These are phyloP conservation scores for Lactarius psammicola DNA, from an alignment of 768 basidiomycete species.

Conservation along the genomic window DNA sequence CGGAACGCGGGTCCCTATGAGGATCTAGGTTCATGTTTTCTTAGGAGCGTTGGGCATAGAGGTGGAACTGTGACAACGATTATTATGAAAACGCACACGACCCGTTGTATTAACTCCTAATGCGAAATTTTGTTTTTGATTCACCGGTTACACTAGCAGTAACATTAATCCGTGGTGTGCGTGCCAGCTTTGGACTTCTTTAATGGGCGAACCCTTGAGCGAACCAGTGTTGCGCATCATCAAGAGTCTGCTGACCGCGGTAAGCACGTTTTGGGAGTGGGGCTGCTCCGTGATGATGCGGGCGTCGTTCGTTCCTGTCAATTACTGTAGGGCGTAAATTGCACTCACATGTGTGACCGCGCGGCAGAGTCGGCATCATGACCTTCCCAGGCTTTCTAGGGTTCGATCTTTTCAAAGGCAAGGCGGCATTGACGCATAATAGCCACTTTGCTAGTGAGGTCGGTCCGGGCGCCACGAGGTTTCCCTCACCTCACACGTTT, in stretches of 20 bases:
- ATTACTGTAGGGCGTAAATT: not conserved
- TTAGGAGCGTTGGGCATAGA: not conserved
- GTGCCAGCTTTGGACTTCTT: not conserved
- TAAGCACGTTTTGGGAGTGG: not conserved
- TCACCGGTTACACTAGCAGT: not conserved
- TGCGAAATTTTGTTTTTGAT: not conserved
- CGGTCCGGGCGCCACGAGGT: not conserved
- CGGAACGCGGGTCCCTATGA: not conserved
- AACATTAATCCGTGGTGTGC: not conserved
- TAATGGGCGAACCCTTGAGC: too few species aligned
- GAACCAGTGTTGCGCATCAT: not conserved
- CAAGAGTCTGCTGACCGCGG: not conserved
- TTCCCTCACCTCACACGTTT: not conserved
- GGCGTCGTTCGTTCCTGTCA: not conserved
- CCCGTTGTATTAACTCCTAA: constrained; percentile 8
- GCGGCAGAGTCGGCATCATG: not conserved
- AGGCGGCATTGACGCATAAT: not conserved
- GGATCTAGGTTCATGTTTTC: not conserved
- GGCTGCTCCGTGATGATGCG: not conserved
- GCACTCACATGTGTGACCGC: not conserved
- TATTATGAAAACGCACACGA: not conserved
- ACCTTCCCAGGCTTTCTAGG: not conserved
- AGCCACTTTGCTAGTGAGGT: not conserved
- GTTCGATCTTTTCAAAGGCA: not conserved
- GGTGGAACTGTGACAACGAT: not conserved